Base-by-base conservation (phyloP, 352 stramenopile species). In the Pythium oligandrum region DNA sequence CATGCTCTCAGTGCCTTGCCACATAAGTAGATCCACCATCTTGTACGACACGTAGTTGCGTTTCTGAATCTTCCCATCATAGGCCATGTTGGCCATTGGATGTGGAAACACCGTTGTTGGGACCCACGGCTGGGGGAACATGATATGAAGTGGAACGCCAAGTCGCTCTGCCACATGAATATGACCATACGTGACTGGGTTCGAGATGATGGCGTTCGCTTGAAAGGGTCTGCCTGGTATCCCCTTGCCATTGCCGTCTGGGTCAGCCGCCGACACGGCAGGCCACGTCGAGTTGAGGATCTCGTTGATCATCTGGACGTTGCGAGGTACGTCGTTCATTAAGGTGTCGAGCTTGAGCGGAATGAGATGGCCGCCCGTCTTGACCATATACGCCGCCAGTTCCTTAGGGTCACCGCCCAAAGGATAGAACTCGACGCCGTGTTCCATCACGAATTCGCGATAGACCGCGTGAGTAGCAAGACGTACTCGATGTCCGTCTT, bases 171-270 rank as follows among this genome's bases (percentile, higher is more conserved):
- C 92, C 3, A 97, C 90, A 65, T 98, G 90, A 42, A 97, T 87
- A 62, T 98, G 91, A 6, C 88, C 91, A 44, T 97, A 96, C 30
- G 78, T 88, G 2, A 96, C 88, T 2, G 93, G 92, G 50, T 98
- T 98, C n/a, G 88, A 88, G 64, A 98, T 98, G 35, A 98, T 96
- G 3, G 88, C 90, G 49, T 97, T 72, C 1, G 91, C 90, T 44
- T 69, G 78, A 57, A 97, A 97, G 0, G 83, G 69, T 40, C 67
- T 59, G 10, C 70, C 71, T 31, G 50, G 67, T 6, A 76, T 51
- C 1, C 73, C 73, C 2, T 61, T 59, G 1, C 75, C 78, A 38
- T 68, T 58, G 12, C 73, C 80, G 12, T 96, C 71, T 0, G 90
- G 90, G 51, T 97, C 17, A 26, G 17, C 17, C 17, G 17, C 17